Evolutionary conservation across 2,329 filamentous ascomycete species (phyloP).

Genomic region (Aspergillus versicolor): DNA sequence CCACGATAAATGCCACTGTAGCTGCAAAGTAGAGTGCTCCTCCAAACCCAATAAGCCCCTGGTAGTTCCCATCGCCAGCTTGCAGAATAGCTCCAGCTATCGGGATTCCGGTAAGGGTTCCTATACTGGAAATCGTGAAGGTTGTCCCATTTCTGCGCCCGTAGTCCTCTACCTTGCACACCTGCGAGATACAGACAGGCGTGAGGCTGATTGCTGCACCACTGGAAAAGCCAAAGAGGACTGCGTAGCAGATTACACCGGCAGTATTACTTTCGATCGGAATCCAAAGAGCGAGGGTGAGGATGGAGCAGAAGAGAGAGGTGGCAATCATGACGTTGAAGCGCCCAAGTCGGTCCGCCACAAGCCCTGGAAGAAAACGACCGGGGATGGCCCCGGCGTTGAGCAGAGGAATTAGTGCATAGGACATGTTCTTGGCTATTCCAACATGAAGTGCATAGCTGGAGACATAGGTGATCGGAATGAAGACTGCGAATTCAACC

Average conservation of each 20-base stretch:
- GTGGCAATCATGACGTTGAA: slow-evolving; percentile 36
- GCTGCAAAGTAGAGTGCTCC: slow-evolving; percentile 27
- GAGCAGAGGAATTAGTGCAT: slow-evolving; percentile 31
- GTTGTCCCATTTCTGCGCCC: slow-evolving; percentile 26
- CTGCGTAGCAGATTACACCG: slow-evolving; percentile 21
- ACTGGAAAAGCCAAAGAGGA: slow-evolving; percentile 26
- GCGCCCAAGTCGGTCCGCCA: slow-evolving; percentile 35
- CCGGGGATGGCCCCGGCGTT: slow-evolving; percentile 35
- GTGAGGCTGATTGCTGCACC: slow-evolving; percentile 31
- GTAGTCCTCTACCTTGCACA: slow-evolving; percentile 29
- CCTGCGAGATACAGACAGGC: slow-evolving; percentile 32
- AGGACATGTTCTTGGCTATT: slow-evolving; percentile 25
- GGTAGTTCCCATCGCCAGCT: slow-evolving; percentile 7
- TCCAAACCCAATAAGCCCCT: slow-evolving; percentile 18
- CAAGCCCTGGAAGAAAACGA: slow-evolving; percentile 32
- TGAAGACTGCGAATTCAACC: slow-evolving; percentile 37
- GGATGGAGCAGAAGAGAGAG: slow-evolving; percentile 17
- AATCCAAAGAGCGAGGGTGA: slow-evolving; percentile 27
- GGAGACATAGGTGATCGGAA: slow-evolving; percentile 36
- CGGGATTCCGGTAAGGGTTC: slow-evolving; percentile 24
- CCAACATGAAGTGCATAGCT: slow-evolving; percentile 31
- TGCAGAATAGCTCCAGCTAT: slow-evolving; percentile 25
- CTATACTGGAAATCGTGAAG: slow-evolving; percentile 25
- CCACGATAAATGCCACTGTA: slow-evolving; percentile 24
- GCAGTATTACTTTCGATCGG: slow-evolving; percentile 12